Base-by-base conservation (phyloP, 139 green algal species). In the Trebouxia sp. region DNA sequence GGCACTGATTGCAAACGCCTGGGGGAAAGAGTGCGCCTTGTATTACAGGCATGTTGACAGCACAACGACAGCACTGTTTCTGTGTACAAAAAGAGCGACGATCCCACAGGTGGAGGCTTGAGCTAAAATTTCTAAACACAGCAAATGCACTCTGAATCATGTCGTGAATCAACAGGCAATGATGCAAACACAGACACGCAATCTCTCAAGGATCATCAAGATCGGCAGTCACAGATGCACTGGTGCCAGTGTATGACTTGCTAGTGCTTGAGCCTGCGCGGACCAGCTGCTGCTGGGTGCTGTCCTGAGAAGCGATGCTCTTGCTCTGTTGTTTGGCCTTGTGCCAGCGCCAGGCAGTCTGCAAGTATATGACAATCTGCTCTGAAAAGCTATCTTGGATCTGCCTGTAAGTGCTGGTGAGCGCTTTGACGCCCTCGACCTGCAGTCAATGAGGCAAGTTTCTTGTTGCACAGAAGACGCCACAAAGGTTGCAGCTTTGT, bases 371-470 rank as follows among this genome's bases (percentile, higher is more conserved):
- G 5, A 72, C 62, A 45, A 72, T 45, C 62, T 72, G 62, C 62
- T 72, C 62, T 72, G 62, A 32, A 72, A 72, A 72, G 62, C 32
- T 72, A 35, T 72, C 62, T 17, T 72, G 62, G 42, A 72, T 43
- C 32, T 72, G 62, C 35, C 43, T 72, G 35, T 72, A 72, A 0
- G 62, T 72, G 43, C 15, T 30, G 42, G 35, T 72, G 14, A 72
- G 0, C 26, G 62, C 7, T 35, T 41, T 72, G 32, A 72, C 28
- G 32, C 62, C 35, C 35, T 72, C 62, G 14, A 45, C 32, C 62
- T 72, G 28, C 62, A 72, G 5, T n/a, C n/a, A 66, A 35, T 14
- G n/a, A 39, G n/a, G n/a, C n/a, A n/a, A n/a, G n/a, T n/a, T n/a
- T n/a, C n/a, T n/a, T n/a, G n/a, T n/a, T n/a, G n/a, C n/a, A n/a